A percentile compares a stretch with the other conserved stretches of the same genome.
Evolutionary conservation across 306 rosid genomes (phyloP).

Genomic region (Phaseolus lunatus): DNA sequence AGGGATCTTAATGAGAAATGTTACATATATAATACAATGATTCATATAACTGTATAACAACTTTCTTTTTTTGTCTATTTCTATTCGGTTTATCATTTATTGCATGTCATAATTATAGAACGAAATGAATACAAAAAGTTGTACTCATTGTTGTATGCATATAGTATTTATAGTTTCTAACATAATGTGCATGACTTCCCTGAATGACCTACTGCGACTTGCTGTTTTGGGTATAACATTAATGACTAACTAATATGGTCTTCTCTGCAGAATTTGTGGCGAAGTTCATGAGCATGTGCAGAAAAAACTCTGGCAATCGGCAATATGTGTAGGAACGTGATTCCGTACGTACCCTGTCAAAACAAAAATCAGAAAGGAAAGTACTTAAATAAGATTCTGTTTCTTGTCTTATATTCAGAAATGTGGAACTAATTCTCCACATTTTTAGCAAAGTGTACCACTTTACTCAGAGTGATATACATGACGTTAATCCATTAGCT

Average conservation of each 20-base stretch:
- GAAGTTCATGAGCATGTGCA: slow-evolving; percentile 85
- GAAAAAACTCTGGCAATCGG: slow-evolving; percentile 60
- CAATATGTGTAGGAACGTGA: slow-evolving; percentile 49
- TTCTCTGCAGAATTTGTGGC: slow-evolving; percentile 81
- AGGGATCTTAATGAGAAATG: background rate
- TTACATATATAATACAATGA: background rate
- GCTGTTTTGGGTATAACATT: background rate
- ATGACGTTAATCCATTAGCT: no score
- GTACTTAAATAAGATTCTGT: slow-evolving; percentile 31
- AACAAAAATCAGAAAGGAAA: slow-evolving; percentile 25
- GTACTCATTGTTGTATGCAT: no score
- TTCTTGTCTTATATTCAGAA: slow-evolving; percentile 9
- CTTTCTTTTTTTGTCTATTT: no score
- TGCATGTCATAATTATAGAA: no score
- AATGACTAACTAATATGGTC: background rate
- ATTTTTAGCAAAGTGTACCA: background rate
- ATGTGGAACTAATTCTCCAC: slow-evolving; percentile 20
- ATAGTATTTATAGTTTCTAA: no score
- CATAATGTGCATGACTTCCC: background rate
- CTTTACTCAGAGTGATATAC: no score
- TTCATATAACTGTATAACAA: no score
- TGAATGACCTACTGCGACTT: background rate
- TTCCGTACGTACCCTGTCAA: background rate
- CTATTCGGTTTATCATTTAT: no score
- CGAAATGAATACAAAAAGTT: no score